Conservation (phyloP, 2,329 filamentous ascomycete genomes). For the Aureobasidium leucospermi region DNA sequence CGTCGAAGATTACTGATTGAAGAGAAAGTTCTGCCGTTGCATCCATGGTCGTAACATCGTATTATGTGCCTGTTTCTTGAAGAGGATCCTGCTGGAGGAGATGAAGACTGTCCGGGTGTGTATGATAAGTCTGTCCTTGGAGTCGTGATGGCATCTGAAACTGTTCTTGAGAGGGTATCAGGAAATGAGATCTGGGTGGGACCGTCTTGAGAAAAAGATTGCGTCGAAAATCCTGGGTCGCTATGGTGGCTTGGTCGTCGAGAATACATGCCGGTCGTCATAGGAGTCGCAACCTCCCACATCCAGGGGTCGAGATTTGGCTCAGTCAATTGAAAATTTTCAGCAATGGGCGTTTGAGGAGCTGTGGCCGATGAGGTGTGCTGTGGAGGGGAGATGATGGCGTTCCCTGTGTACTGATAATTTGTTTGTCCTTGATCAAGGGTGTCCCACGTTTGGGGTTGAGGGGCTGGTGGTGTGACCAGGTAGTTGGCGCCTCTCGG, state of each 20-base stretch:
- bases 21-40: background rate
- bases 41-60: background rate
- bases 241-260: background rate
- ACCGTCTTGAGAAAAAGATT: background rate
- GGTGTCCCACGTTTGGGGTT: background rate
- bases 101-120: background rate
- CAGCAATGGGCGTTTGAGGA: too few relatives aligned
- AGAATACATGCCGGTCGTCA: background rate
- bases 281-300: background rate
- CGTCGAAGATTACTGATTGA: conserved; percentile 3
- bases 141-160: background rate
- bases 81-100: too few relatives aligned
- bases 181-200: background rate
- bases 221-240: background rate
- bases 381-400: background rate
- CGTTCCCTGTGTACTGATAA: background rate
- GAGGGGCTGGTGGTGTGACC: background rate
- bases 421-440: background rate
- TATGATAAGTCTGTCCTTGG: background rate
- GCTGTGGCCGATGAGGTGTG: background rate
- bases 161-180: background rate
- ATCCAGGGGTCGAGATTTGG: background rate
- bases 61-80: background rate
- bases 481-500: background rate
- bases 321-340: background rate